Evolutionary conservation across 2,329 filamentous ascomycete species (phyloP).

Genomic region (Arthrobotrys sphaeroides): DNA sequence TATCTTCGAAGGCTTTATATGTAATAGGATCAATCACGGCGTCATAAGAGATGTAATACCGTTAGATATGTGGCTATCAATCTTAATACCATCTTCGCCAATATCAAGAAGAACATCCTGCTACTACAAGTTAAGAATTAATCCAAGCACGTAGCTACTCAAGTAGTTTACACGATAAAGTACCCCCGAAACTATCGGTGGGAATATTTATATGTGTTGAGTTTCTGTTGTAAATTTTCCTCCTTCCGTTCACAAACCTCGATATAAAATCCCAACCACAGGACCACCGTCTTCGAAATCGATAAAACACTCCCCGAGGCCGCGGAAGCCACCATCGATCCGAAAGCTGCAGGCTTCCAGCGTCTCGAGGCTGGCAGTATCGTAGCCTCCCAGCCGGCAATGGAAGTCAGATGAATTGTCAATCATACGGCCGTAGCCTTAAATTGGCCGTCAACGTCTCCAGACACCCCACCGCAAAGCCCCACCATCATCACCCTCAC

Average conservation of each 20-base stretch:
- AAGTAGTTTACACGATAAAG: neutral
- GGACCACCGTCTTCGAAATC: slow-evolving; percentile 2
- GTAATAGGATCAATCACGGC: neutral
- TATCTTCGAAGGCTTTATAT: neutral
- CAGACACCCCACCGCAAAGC: slow-evolving; percentile 22
- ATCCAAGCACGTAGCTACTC: too few species aligned
- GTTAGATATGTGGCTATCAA: neutral
- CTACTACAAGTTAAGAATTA: too few species aligned
- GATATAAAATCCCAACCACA: slow-evolving; percentile 38
- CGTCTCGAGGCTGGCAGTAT: slow-evolving; percentile 30
- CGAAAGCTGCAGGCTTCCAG: slow-evolving; percentile 31
- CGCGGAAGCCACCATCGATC: slow-evolving; percentile 11
- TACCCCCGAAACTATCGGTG: neutral
- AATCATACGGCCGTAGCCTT: slow-evolving; percentile 53
- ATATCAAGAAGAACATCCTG: too few species aligned
- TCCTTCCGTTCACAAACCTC: slow-evolving; percentile 16
- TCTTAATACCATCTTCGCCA: neutral
- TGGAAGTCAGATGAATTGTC: slow-evolving; percentile 54
- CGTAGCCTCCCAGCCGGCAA: slow-evolving; percentile 41
- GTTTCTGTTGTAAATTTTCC: slow-evolving; percentile 36
- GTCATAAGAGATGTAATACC: neutral
- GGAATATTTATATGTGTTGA: slow-evolving; percentile 19
- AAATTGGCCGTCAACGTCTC: slow-evolving; percentile 47
- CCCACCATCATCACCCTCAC: slow-evolving; percentile 12
- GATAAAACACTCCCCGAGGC: neutral